phyloP scores from a whole-genome alignment of 768 basidiomycete species.

The Boletus sensibilis region DNA sequence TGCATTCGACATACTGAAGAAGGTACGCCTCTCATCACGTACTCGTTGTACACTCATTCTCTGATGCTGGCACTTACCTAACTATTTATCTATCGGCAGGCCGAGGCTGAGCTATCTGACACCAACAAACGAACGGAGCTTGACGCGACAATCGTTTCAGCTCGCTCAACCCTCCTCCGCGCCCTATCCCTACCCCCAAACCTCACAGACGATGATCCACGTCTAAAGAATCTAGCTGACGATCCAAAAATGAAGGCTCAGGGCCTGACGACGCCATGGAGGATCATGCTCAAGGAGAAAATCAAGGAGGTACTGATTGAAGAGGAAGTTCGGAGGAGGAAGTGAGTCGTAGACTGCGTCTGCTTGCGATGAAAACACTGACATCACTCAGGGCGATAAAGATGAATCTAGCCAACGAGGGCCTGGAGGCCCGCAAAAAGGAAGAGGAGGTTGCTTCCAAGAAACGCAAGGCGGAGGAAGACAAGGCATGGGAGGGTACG shows the following conservation, averaged over 20 bases:
- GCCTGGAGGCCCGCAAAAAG: constrained; percentile 88
- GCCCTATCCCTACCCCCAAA: constrained; percentile 58
- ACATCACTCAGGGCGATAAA: constrained; percentile 68
- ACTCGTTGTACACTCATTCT: background rate
- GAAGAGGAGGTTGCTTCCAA: constrained; percentile 75
- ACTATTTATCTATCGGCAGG: constrained; percentile 42
- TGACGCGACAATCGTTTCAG: constrained; percentile 75
- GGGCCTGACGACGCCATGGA: constrained; percentile 56
- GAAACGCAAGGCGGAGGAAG: constrained; percentile 89
- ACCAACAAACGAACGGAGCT: constrained; percentile 77
- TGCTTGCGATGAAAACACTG: background rate
- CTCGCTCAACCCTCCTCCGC: constrained; percentile 68
- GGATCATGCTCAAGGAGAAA: constrained; percentile 62
- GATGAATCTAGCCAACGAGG: constrained; percentile 90
- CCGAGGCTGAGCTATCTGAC: constrained; percentile 80
- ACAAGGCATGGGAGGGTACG: constrained; percentile 86
- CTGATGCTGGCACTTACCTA: background rate
- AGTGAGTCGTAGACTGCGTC: constrained; percentile 46
- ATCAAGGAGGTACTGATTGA: constrained; percentile 86
- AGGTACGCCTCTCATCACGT: constrained; percentile 46
- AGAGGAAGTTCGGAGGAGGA: constrained; percentile 81
- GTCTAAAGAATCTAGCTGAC: constrained; percentile 46
- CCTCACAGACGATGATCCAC: constrained; percentile 57
- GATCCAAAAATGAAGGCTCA: constrained; percentile 33
- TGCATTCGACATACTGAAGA: constrained; percentile 92